Evolutionary conservation across 768 basidiomycete species (phyloP), one percentile per base, ranked within the genome.

Genomic region (Scleroderma bovista): DNA sequence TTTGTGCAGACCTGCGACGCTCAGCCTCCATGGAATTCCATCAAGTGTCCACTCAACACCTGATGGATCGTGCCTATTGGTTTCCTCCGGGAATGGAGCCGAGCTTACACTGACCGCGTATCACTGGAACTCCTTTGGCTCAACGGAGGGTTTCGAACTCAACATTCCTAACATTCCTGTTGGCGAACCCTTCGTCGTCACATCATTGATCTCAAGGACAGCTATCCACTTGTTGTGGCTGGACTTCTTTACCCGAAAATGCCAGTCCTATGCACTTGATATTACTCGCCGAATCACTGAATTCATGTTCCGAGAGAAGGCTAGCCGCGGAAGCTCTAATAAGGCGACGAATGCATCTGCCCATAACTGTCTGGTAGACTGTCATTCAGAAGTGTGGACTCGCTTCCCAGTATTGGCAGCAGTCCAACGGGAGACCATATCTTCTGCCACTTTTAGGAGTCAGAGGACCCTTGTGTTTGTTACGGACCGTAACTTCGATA

Each of bases 111-210:
- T 75, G 9, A 68, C 61, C 6, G 71, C 71, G 4, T 78, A 75
- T 58, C 80, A 80, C 51, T 78, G 75, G 75, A 65, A 62, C 10
- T 76, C 75, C 2, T 80, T 81, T 49, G 80, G 80, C 9, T 72
- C 74, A 1, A 66, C 68, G 1, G 55, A 63, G 11, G 78, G 77
- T 16, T 71, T 74, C 20, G 15, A 34, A 2, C 51, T 77, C 2
- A 55, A 65, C 24, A 51, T 74, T 29, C 63, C 64, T 3, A 51
- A 51, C 7, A 42, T 61, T 20, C 48, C 62, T 10, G 51, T 53
- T n/a, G 56, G 61, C 8, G 55, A 52, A 26, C 26, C 44, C 6
- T 52, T 69, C 17, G 51, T 64, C 9, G 26, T 78, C 19, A 77
- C 77, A 0, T 78, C 80, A 0, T 53, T 80, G 16, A 68, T 66